Percentiles rank a stretch among this genome's conserved stretches.
phyloP scores from a whole-genome alignment of 345 rosid genomes.

The Raphanus raphanistrum region DNA sequence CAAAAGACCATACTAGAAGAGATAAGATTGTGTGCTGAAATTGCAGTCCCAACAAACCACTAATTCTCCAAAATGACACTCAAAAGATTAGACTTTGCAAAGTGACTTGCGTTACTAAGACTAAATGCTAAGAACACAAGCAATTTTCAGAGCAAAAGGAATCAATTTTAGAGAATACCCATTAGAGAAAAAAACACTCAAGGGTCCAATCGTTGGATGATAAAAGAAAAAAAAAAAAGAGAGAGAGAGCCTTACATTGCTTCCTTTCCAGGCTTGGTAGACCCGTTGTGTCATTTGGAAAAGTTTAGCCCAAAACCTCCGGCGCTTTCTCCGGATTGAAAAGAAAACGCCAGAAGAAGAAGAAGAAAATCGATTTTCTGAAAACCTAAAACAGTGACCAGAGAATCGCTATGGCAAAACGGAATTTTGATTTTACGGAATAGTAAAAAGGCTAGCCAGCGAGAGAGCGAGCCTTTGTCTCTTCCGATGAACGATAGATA shows the following conservation, averaged over 20 bases:
- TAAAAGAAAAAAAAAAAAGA: no score
- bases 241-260: slow-evolving; percentile 57
- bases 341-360: neutral
- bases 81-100: neutral
- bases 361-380: neutral
- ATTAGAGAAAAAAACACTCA: neutral
- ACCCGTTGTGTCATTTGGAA: slow-evolving; percentile 72
- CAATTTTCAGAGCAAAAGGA: neutral
- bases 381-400: slow-evolving; percentile 19
- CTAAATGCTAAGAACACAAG: neutral
- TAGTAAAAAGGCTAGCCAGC: neutral
- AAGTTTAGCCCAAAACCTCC: neutral
- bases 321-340: neutral
- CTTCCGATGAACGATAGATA: slow-evolving; percentile 23
- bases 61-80: neutral
- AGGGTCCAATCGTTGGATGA: neutral
- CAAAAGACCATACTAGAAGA: neutral
- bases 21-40: neutral
- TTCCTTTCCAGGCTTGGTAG: slow-evolving; percentile 88
- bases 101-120: neutral
- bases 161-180: neutral
- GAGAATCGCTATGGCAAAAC: slow-evolving; percentile 18
- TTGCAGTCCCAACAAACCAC: no score
- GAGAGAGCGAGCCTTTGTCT: slow-evolving; percentile 10
- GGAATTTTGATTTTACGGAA: neutral